Base-by-base conservation (phyloP, 2,329 filamentous ascomycete genomes). In the Diaporthe citri region DNA sequence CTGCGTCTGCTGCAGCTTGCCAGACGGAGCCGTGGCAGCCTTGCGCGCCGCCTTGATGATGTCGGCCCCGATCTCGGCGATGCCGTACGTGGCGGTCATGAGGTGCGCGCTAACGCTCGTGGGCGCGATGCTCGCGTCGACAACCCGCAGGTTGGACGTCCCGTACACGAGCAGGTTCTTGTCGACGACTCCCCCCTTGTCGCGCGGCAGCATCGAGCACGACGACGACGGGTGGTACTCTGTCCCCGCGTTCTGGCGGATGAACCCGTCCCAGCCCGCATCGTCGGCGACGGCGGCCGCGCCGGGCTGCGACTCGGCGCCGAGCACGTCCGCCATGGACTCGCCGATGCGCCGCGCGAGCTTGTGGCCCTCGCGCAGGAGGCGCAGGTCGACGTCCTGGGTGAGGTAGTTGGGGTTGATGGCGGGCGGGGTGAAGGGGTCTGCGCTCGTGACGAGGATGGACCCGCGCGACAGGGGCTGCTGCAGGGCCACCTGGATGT, bases 361-460 rank as follows among this genome's bases (percentile, higher is more conserved):
- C 36, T 83, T 83, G 5, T 84, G 78, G 9, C 85, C 82, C 51
- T 81, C 80, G 34, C 80, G 81, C 62, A 89, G 86, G 28, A 84
- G 85, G 77, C 87, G 86, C 48, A 88, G 80, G 77, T 91, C 90
- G 57, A 89, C 83, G 13, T 89, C 87, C 77, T 90, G 84, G 34
- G 84, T 86, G 75, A 84, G 78, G 20, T 81, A 78, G 56, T 82
- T 79, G 72, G 77, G 80, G 88, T 86, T 81, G 84, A 90, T 71
- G 84, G 87, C 39, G 85, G 87, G 78, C 10, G 71, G 46, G 12
- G 72, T 62, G 34, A 75, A 75, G 25, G 56, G 57, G 56, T 88
- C 87, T 71, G 88, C 88, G 46, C 88, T 85, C 7, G 84, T 83
- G 48, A 17, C 85, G 79, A 89, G 90, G 76, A 90, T 86, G 41